Evolutionary conservation across 2,329 filamentous ascomycete species (phyloP), one percentile per base, ranked within the genome.

Genomic region (Paraconiothyrium brasiliense): DNA sequence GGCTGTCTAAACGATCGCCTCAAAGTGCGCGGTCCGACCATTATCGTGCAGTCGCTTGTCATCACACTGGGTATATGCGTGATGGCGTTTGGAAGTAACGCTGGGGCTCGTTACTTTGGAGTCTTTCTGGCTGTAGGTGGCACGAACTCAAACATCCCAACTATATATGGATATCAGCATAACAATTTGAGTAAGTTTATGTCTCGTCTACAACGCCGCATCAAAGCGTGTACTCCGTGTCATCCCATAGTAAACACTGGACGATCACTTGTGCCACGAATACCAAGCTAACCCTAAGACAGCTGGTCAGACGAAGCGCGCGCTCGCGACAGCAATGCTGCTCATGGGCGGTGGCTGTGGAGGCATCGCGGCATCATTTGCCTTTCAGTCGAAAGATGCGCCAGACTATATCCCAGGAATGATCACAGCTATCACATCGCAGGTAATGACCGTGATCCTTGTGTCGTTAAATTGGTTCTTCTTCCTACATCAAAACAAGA

Each of bases 301-400:
- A 64, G 62, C 62, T 41, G 62, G 62, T 20, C 62, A 64, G 49
- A 64, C 62, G 10, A 64, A 64, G 57, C 55, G 62, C 6, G 62
- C 62, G 8, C 57, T 64, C 2, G 62, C 62, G 1, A 64, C 62
- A 14, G 57, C 62, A 2, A 64, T 64, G 62, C 52, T 64, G 13
- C 57, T 64, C 13, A 64, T 64, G 62, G 62, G 62, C 39, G 62
- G 62, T 8, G 62, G 62, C 6, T 62, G 59, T 37, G 62, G 62
- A 14, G 62, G 62, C 32, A 64, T 64, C 35, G 59, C 52, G 7
- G 62, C 62, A 9, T 58, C 59, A 13, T 64, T 64, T 44, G 59
- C 54, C 16, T 64, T 64, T 35, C 59, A 56, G n/a, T 60, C 60
- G n/a, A 59, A 64, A 37, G 62, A 64, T 39, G 62, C 62, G 10